Percentiles rank a stretch among this genome's conserved stretches.
Conservation (phyloP, 352 stramenopile species). For the Pythium phragmiticola region DNA sequence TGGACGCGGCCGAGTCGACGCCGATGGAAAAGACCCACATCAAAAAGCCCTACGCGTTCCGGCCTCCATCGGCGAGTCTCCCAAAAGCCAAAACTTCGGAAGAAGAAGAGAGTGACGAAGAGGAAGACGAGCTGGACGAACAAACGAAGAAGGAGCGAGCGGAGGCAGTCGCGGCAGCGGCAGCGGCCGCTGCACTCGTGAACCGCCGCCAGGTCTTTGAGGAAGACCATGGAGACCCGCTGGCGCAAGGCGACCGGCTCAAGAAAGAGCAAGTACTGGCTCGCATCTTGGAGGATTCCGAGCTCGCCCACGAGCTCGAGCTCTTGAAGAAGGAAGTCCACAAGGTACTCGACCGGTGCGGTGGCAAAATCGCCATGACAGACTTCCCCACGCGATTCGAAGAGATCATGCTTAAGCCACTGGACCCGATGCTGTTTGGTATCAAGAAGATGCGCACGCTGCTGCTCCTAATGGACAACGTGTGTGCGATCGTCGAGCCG, state of each 20-base stretch:
- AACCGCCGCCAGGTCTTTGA: constrained; percentile 49
- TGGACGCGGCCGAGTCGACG: constrained; percentile 54
- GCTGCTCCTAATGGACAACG: constrained; percentile 53
- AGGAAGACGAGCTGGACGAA: constrained; percentile 20
- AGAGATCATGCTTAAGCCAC: constrained; percentile 65
- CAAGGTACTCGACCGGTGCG: constrained; percentile 67
- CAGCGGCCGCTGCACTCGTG: constrained; percentile 4
- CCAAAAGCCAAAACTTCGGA: not conserved
- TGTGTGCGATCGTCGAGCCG: constrained; percentile 49
- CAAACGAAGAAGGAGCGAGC: constrained; percentile 14
- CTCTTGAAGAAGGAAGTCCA: constrained; percentile 68
- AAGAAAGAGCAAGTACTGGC: constrained; percentile 53
- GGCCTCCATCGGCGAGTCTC: constrained; percentile 32
- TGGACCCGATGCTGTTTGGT: constrained; percentile 50
- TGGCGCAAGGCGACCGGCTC: constrained; percentile 21
- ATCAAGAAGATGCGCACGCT: constrained; percentile 82
- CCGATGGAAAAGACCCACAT: constrained; percentile 61
- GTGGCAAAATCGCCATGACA: constrained; percentile 46
- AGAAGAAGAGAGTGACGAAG: constrained; percentile 17
- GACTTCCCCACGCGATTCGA: constrained; percentile 55
- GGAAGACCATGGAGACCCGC: constrained; percentile 28
- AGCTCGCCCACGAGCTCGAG: constrained; percentile 49
- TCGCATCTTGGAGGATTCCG: constrained; percentile 41
- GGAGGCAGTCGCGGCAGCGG: constrained; percentile 5
- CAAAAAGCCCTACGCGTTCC: constrained; percentile 41